Base-by-base conservation (phyloP, 352 stramenopile genomes). In the Phytophthora uliginosa region DNA sequence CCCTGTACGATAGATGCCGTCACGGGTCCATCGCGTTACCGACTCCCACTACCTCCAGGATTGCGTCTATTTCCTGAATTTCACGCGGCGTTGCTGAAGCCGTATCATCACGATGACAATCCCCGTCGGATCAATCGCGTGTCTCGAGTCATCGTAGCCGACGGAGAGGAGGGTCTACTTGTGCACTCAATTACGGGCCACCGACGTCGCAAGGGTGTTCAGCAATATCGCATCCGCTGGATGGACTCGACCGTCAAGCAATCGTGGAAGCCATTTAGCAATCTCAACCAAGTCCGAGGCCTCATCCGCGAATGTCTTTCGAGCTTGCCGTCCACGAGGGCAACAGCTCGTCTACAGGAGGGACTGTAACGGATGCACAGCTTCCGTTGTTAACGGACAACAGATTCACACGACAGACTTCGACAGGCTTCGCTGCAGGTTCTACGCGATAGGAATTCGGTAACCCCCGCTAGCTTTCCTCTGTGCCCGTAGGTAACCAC, bases 401-500 rank as follows among this genome's bases (percentile, higher is more conserved):
- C 28, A 4, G 28, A 31, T 31, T 31, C 28, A 15, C 40, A 48
- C 40, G 40, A 48, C 40, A 48, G 40, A 17, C 40, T 48, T 22
- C 40, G 40, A 48, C 40, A 48, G 40, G 40, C 40, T 48, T 22
- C 18, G 40, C 40, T 48, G 40, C 40, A 48, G 40, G 12, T 48
- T 48, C 40, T 48, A 9, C 40, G 40, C 40, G 7, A 15, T 17
- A 48, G 28, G 28, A 31, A 31, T 31, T 31, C 4, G 28, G 28
- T 31, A 31, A 31, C 28, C 28, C 4, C 7, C 22, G 40, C 40
- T 48, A 9, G 40, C 15, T 22, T 48, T 7, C 45, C 45, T n/a
- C 45, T 52, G 18, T 6, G 45, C 45, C 26, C 45, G 45, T 52
- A 52, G 45, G 45, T 52, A 52, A 52, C 45, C 45, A 26, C 45